phyloP scores from a whole-genome alignment of 139 green algal genomes.

The Volvox africanus region DNA sequence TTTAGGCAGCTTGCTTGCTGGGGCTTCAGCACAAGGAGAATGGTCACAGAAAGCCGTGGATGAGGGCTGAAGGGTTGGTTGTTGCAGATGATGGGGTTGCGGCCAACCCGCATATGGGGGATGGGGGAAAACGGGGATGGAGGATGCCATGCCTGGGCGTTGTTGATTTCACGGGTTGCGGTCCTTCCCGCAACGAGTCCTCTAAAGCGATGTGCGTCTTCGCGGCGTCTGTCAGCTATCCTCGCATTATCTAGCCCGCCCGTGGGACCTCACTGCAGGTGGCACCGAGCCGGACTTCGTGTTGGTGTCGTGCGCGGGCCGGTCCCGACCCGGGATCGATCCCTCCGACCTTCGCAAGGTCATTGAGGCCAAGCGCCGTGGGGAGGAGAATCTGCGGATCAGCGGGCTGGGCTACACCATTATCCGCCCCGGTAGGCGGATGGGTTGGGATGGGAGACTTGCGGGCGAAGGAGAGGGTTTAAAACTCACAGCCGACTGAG shows the following conservation, averaged over 20 bases:
- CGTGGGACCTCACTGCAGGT: conserved; percentile 28
- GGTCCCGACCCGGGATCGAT: conserved; percentile 48
- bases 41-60: too few species aligned
- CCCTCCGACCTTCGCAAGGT: conserved; percentile 66
- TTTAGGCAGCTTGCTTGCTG: too few species aligned
- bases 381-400: conserved; percentile 86
- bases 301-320: conserved; percentile 88
- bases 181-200: too few species aligned
- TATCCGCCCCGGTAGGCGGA: conserved; percentile 78
- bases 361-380: conserved; percentile 77
- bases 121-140: not conserved
- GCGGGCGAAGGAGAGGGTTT: not conserved
- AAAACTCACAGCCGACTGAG: not conserved
- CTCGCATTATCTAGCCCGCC: too few species aligned
- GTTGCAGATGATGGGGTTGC: not conserved
- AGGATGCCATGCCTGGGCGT: not conserved
- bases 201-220: too few species aligned
- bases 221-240: too few species aligned
- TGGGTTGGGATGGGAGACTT: not conserved
- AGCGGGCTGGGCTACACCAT: conserved; percentile 96
- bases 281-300: conserved; percentile 94
- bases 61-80: not conserved
- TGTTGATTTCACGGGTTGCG: too few species aligned
- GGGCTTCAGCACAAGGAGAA: too few species aligned
- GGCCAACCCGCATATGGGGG: not conserved